These are phyloP conservation scores for Diplodia sapinea DNA, from an alignment of 2,329 filamentous ascomycete species.

Conservation along the genomic window DNA sequence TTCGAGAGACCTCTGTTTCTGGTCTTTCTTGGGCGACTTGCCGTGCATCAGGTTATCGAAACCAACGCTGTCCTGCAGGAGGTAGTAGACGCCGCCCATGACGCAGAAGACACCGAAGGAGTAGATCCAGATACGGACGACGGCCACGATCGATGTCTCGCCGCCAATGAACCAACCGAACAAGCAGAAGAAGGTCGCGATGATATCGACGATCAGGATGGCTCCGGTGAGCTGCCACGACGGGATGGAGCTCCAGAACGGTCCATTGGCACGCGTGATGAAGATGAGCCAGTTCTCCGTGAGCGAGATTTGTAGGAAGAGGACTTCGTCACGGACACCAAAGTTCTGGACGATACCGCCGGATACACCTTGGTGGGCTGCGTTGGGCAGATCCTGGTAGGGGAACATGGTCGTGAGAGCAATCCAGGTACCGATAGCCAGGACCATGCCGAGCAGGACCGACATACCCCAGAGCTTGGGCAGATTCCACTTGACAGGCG, in stretches of 20 bases:
- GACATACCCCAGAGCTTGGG: conserved; percentile 95
- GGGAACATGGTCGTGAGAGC: conserved; percentile 83
- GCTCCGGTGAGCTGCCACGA: conserved; percentile 83
- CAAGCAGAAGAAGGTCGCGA: conserved; percentile 84
- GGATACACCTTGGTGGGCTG: conserved; percentile 60
- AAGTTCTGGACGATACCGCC: conserved; percentile 91
- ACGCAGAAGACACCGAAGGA: conserved; percentile 88
- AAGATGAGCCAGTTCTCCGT: conserved; percentile 98
- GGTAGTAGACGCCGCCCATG: conserved; percentile 78
- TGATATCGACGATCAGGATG: conserved; percentile 79
- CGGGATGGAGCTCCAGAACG: conserved; percentile 88
- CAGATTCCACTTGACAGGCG: conserved; percentile 92
- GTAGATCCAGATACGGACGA: conserved; percentile 90
- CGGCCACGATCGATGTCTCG: conserved; percentile 77
- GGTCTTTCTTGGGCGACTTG: conserved; percentile 79
- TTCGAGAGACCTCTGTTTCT: conserved; percentile 84
- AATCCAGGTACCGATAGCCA: conserved; percentile 86
- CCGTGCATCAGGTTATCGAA: conserved; percentile 96
- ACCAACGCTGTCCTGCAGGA: conserved; percentile 76
- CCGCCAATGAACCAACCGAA: conserved; percentile 80
- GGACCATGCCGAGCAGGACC: conserved; percentile 77
- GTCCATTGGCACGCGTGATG: conserved; percentile 90
- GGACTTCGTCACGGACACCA: conserved; percentile 77
- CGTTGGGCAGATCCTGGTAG: conserved; percentile 41
- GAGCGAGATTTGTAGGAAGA: conserved; percentile 89